Conservation (phyloP, 2,329 filamentous ascomycete genomes). For the Penicillium digitatum region DNA sequence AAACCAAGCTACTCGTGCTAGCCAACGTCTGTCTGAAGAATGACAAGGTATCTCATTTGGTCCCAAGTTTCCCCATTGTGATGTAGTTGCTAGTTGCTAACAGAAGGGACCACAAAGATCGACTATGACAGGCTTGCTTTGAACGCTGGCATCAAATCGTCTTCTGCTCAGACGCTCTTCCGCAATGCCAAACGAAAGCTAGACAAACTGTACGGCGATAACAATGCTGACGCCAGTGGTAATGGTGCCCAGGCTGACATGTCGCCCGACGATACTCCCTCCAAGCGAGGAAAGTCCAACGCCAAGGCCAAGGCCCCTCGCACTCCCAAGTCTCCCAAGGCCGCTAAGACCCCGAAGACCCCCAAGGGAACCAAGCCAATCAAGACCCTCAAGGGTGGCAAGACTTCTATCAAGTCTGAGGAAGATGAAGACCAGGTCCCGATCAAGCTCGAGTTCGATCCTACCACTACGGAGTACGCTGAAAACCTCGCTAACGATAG, state of each 20-base stretch:
- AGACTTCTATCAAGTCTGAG: not conserved
- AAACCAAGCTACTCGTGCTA: not conserved
- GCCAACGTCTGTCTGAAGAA: not conserved
- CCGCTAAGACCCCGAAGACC: not conserved
- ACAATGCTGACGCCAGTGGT: too few relatives aligned
- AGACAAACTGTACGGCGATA: not conserved
- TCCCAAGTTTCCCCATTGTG: too few relatives aligned
- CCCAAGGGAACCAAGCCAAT: not conserved
- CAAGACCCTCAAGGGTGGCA: too few relatives aligned
- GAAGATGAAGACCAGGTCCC: not conserved
- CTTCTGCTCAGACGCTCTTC: not conserved
- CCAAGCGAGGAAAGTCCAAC: not conserved
- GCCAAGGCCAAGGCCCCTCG: not conserved
- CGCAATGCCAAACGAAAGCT: slow-evolving; percentile 1
- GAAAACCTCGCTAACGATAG: not conserved
- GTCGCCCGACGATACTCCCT: not conserved
- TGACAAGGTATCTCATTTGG: not conserved
- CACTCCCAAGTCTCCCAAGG: not conserved
- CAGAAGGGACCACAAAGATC: not conserved
- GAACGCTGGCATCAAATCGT: not conserved
- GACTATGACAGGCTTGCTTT: slow-evolving; percentile 1
- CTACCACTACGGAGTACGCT: not conserved
- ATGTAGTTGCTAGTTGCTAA: not conserved
- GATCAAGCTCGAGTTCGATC: not conserved
- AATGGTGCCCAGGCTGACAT: not conserved